phyloP scores from a whole-genome alignment of 768 basidiomycete species.

The Mycena epipterygia region DNA sequence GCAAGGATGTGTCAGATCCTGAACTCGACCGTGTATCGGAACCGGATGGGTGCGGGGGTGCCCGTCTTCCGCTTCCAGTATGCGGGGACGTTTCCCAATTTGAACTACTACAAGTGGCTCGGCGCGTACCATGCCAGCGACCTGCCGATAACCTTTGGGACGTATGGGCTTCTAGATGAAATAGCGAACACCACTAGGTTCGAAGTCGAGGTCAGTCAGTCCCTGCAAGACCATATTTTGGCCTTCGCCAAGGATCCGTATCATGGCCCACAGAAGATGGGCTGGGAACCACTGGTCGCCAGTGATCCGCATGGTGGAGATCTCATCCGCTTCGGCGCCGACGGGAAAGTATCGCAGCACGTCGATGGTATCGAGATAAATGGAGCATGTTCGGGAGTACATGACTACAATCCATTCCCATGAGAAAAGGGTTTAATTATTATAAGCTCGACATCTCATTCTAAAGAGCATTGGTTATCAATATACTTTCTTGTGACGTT shows the following conservation, averaged over 20 bases:
- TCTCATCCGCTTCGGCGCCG: conserved; percentile 7
- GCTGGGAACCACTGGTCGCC: conserved; percentile 5
- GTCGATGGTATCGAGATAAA: conserved; percentile 10
- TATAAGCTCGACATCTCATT: conserved; percentile 9
- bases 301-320: conserved; percentile 2
- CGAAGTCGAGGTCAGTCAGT: conserved; percentile 4
- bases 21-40: conserved; percentile 1
- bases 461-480: conserved; percentile 3
- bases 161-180: neutral
- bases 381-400: conserved; percentile 1
- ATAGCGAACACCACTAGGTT: conserved; percentile 2
- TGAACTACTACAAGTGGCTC: conserved; percentile 7
- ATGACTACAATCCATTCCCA: conserved; percentile 6
- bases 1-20: neutral
- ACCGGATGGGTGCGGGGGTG: neutral
- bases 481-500: conserved; percentile 10
- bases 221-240: conserved; percentile 12
- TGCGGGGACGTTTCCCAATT: conserved; percentile 5
- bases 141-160: conserved; percentile 13
- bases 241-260: conserved; percentile 18
- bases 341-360: conserved; percentile 6
- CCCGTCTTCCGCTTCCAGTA: conserved; percentile 19
- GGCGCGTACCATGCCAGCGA: conserved; percentile 18
- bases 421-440: neutral
- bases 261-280: conserved; percentile 7